These are phyloP conservation scores for Aureobasidium sp. DNA, from an alignment of 2,329 filamentous ascomycete genomes.

Conservation along the genomic window DNA sequence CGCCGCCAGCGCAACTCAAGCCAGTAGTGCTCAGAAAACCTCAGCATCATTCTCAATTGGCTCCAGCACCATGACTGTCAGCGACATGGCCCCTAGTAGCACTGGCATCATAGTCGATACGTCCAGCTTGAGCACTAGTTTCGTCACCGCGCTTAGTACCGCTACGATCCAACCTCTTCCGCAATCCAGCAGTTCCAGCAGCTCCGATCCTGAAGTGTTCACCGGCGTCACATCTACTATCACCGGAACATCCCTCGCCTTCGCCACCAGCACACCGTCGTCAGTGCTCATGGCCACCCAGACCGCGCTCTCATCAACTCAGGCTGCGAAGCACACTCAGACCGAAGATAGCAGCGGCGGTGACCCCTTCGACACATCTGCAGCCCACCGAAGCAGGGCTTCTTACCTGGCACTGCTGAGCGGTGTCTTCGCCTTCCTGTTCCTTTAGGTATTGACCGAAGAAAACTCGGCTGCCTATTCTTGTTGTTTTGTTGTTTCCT, in stretches of 20 bases:
- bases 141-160: not conserved
- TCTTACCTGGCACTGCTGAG: not conserved
- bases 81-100: not conserved
- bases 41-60: constrained; percentile 12
- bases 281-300: not conserved
- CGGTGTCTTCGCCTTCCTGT: not conserved
- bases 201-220: not conserved
- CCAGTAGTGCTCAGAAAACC: not conserved
- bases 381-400: not conserved
- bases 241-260: not conserved
- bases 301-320: not conserved
- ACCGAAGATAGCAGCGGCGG: not conserved
- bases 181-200: not conserved
- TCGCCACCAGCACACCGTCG: constrained; percentile 1
- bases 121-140: constrained; percentile 2
- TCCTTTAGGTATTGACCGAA: not conserved
- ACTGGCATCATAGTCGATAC: constrained; percentile 11
- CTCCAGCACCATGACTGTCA: constrained; percentile 4
- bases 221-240: not conserved
- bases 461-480: not conserved
- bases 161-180: not conserved
- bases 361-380: not conserved
- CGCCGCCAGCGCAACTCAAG: constrained; percentile 13
- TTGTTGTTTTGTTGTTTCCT: not conserved
- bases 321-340: not conserved